Evolutionary conservation across 495 filamentous ascomycete species (phyloP).

Genomic region (Hypoxylon rickii): DNA sequence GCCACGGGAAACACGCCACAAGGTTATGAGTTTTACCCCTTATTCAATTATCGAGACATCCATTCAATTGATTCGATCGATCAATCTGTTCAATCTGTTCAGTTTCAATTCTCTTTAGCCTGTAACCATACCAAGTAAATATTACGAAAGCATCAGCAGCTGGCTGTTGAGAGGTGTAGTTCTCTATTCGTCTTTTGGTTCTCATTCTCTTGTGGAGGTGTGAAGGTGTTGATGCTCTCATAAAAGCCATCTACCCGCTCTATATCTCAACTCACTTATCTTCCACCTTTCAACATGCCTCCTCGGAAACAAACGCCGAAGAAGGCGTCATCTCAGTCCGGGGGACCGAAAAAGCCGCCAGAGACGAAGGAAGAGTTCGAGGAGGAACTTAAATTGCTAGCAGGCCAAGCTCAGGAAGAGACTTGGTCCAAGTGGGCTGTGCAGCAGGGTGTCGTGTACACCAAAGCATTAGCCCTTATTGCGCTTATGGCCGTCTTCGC

Average conservation of each 20-base stretch:
- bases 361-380: slow-evolving; percentile 55
- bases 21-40: slow-evolving; percentile 1
- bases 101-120: slow-evolving; percentile 20
- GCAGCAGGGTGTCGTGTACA: slow-evolving; percentile 47
- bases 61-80: slow-evolving; percentile 3
- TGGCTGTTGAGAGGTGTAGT: slow-evolving; percentile 34
- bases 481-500: slow-evolving; percentile 73
- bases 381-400: slow-evolving; percentile 53
- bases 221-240: neutral
- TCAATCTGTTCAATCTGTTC: slow-evolving; percentile 20
- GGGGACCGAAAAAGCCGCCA: slow-evolving; percentile 22
- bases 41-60: slow-evolving; percentile 28
- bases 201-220: neutral
- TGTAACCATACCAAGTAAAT: slow-evolving; percentile 8
- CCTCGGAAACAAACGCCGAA: slow-evolving; percentile 33
- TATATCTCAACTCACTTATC: neutral
- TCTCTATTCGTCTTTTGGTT: slow-evolving; percentile 1
- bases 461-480: slow-evolving; percentile 53
- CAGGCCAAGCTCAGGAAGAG: slow-evolving; percentile 54
- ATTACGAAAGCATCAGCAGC: slow-evolving; percentile 31
- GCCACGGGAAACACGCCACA: slow-evolving; percentile 23
- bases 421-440: slow-evolving; percentile 42
- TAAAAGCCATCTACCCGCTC: neutral
- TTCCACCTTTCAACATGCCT: slow-evolving; percentile 25
- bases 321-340: slow-evolving; percentile 24